Base-by-base conservation (phyloP, 208 protist species). In the Acanthamoeba sp. region DNA sequence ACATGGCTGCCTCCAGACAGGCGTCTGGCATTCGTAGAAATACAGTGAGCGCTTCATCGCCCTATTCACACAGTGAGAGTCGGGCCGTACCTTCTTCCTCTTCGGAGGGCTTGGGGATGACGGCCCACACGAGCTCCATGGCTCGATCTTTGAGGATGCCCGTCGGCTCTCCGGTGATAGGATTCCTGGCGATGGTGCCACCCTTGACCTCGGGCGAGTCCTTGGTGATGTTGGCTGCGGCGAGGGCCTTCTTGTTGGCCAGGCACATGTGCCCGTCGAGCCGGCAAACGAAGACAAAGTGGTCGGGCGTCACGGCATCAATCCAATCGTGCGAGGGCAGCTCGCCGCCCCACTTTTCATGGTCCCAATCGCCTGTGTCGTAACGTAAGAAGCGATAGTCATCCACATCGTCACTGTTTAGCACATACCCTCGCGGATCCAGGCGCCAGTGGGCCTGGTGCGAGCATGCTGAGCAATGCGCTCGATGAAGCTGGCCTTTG, bases 231-330 rank as follows among this genome's bases (percentile, higher is more conserved):
- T 76, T 76, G 16, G 93, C 93, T 1, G 85, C 45, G 32, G 27
- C 40, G 1, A 94, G 34, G 29, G 93, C 93, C 32, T n/a, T 36
- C n/a, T 7, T 24, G 73, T 95, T 94, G n/a, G 92, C 92, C 18
- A 94, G 32, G 1, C 73, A 89, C 92, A 91, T 94, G 92, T 94
- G 92, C 22, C 92, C 92, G 50, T 94, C 92, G 27, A 91, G 20
- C 42, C 55, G 66, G 50, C 78, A 95, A 9, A 95, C 66, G 12
- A 95, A 90, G 40, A 71, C 73, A 16, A 69, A 69, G 55, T 62
- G 38, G 27, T 91, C 24, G 29, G 50, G 42, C 27, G 93, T 95
- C 22, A 92, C 93, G 5, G 4, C 48, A 50, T 95, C 80, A 80
- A 92, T 91, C 93, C 93, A 95, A 20, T 62, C 42, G 29, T 32